Evolutionary conservation across 1,284 basidiomycete genomes (phyloP).

Genomic region (Ganoderma lingzhi): DNA sequence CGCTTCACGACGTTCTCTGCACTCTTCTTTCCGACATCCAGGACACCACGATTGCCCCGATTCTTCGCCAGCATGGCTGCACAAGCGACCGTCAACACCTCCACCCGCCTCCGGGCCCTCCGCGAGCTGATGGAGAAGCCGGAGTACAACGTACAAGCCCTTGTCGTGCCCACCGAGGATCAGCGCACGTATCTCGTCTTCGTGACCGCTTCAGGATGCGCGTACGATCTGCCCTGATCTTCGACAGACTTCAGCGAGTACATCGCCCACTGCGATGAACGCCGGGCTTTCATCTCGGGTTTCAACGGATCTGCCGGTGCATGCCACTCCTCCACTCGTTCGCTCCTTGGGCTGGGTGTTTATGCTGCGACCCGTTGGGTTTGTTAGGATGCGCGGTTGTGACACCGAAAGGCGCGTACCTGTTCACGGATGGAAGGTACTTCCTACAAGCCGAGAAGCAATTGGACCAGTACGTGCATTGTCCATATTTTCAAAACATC

Average conservation of each 20-base stretch:
- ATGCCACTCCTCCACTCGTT: constrained; percentile 20
- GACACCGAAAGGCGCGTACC: constrained; percentile 73
- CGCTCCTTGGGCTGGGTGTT: constrained; percentile 10
- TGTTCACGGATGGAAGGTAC: constrained; percentile 96
- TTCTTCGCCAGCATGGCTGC: constrained; percentile 40
- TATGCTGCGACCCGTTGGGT: constrained; percentile 12
- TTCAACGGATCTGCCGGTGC: constrained; percentile 93
- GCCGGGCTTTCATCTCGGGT: constrained; percentile 89
- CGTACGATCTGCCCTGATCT: constrained; percentile 17
- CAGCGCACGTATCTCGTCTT: constrained; percentile 67
- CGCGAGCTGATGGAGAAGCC: constrained; percentile 72
- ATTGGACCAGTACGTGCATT: constrained; percentile 71
- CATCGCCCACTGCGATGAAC: constrained; percentile 83
- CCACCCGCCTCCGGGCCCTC: constrained; percentile 64
- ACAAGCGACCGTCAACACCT: constrained; percentile 63
- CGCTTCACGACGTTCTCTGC: constrained; percentile 1
- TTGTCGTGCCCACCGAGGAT: constrained; percentile 88
- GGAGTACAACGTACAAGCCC: constrained; percentile 67
- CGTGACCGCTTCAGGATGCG: background rate
- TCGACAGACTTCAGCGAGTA: constrained; percentile 90
- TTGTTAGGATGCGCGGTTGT: constrained; percentile 80
- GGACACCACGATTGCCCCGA: constrained; percentile 11
- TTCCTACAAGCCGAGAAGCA: constrained; percentile 93
- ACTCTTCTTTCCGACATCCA: background rate
- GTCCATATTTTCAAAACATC: background rate